These are phyloP conservation scores for Pezicula radicicola DNA, from an alignment of 2,329 filamentous ascomycete species.

Conservation along the genomic window DNA sequence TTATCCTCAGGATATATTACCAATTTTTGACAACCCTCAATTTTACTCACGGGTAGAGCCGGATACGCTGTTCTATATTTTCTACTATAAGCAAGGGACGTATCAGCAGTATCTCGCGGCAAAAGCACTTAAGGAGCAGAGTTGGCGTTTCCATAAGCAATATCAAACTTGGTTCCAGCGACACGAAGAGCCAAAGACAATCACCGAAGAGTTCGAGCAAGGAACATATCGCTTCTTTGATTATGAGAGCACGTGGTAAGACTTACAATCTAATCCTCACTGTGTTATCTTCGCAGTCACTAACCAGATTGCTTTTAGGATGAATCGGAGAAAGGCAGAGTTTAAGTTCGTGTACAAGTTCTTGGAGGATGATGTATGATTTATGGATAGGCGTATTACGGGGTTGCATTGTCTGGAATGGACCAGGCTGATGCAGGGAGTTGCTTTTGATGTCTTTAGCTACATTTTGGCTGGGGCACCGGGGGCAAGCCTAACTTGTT, in stretches of 20 bases:
- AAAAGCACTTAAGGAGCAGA: conserved; percentile 96
- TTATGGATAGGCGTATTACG: conserved; percentile 52
- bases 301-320: conserved; percentile 54
- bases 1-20: conserved; percentile 89
- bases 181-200: conserved; percentile 97
- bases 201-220: conserved; percentile 98
- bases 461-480: conserved; percentile 33
- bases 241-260: conserved; percentile 97
- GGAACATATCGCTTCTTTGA: conserved; percentile 99
- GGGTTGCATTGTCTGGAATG: no score
- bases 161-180: conserved; percentile 99
- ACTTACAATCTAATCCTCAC: not conserved
- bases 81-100: conserved; percentile 97
- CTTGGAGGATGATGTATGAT: conserved; percentile 85
- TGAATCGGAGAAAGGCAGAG: conserved; percentile 96
- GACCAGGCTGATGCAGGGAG: conserved; percentile 55
- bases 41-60: conserved; percentile 89
- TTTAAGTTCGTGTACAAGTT: conserved; percentile 99
- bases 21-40: conserved; percentile 86
- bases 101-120: conserved; percentile 95
- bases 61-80: conserved; percentile 96
- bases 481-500: no score
- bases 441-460: conserved; percentile 35
- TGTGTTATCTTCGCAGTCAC: conserved; percentile 7
- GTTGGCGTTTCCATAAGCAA: conserved; percentile 99